These are phyloP conservation scores for Ophiostoma sp. DNA, from an alignment of 2,329 filamentous ascomycete species.

Conservation along the genomic window DNA sequence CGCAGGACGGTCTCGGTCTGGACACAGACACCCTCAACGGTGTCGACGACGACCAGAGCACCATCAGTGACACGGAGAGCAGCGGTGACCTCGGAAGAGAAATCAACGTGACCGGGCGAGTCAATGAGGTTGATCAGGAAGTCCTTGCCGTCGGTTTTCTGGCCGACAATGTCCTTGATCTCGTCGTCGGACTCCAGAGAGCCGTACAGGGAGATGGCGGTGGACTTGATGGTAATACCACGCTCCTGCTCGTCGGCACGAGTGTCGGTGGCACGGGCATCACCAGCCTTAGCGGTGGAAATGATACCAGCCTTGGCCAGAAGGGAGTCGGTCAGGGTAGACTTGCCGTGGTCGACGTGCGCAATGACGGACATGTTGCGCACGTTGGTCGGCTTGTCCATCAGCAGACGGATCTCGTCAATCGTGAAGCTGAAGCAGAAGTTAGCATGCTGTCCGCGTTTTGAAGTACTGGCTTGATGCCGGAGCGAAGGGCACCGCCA, in stretches of 20 bases:
- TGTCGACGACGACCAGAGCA: slow-evolving; percentile 99
- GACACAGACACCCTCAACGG: slow-evolving; percentile 98
- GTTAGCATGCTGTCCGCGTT: not conserved
- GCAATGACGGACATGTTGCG: slow-evolving; percentile 77
- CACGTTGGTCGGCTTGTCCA: slow-evolving; percentile 68
- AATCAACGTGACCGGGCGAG: slow-evolving; percentile 99
- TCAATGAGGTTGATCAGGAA: slow-evolving; percentile 99
- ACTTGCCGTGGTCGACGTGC: slow-evolving; percentile 99
- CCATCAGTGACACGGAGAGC: slow-evolving; percentile 99
- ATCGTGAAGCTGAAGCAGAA: slow-evolving; percentile 80
- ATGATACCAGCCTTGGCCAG: slow-evolving; percentile 99
- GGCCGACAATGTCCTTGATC: slow-evolving; percentile 85
- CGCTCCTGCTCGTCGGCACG: slow-evolving; percentile 97
- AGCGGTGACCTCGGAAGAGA: slow-evolving; percentile 98
- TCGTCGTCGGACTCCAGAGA: slow-evolving; percentile 75
- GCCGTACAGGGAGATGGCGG: slow-evolving; percentile 96
- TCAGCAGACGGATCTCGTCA: slow-evolving; percentile 77
- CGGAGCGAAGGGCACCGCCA: no score
- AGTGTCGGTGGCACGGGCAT: slow-evolving; percentile 93
- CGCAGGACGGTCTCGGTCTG: slow-evolving; percentile 99
- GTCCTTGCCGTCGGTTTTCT: slow-evolving; percentile 84
- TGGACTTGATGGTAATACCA: slow-evolving; percentile 99
- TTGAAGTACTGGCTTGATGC: no score
- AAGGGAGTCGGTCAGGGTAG: slow-evolving; percentile 97
- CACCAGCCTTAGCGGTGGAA: slow-evolving; percentile 93